Conservation (phyloP, 1,284 basidiomycete genomes). For the Heterobasidion parviporum region DNA sequence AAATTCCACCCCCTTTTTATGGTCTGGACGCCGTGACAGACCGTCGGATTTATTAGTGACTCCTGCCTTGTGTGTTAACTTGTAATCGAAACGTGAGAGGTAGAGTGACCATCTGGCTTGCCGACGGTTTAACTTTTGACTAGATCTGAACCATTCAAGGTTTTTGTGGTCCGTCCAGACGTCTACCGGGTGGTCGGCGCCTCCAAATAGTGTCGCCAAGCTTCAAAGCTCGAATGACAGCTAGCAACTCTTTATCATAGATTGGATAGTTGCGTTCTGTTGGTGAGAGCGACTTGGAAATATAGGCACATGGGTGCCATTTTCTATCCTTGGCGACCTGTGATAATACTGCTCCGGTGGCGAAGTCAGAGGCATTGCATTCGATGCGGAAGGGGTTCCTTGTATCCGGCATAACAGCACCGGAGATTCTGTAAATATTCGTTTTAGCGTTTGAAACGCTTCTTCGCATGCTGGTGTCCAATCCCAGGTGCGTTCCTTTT, state of each 20-base stretch:
- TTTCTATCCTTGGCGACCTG: too few relatives aligned
- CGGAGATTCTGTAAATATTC: too few relatives aligned
- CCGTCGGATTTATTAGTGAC: neutral
- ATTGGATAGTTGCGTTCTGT: too few relatives aligned
- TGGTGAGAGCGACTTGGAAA: too few relatives aligned
- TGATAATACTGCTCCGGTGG: too few relatives aligned
- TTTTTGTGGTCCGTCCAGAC: constrained; percentile 20
- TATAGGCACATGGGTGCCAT: too few relatives aligned
- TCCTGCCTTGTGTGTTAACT: neutral
- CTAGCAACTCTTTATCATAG: constrained; percentile 27
- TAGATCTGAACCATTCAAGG: constrained; percentile 16
- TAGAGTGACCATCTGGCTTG: constrained; percentile 10
- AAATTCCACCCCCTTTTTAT: neutral
- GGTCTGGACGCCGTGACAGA: neutral
- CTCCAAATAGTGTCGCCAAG: constrained; percentile 18
- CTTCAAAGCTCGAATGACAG: neutral
- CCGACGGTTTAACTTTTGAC: constrained; percentile 11
- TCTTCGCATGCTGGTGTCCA: too few relatives aligned
- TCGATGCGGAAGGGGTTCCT: too few relatives aligned
- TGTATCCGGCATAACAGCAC: too few relatives aligned
- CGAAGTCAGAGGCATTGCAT: too few relatives aligned
- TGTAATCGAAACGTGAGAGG: neutral
- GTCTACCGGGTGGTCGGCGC: constrained; percentile 4
- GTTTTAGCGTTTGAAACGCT: too few relatives aligned
- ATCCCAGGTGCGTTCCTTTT: neutral